Evolutionary conservation across 257 asterid species (phyloP).

Genomic region (Perilla frutescens): DNA sequence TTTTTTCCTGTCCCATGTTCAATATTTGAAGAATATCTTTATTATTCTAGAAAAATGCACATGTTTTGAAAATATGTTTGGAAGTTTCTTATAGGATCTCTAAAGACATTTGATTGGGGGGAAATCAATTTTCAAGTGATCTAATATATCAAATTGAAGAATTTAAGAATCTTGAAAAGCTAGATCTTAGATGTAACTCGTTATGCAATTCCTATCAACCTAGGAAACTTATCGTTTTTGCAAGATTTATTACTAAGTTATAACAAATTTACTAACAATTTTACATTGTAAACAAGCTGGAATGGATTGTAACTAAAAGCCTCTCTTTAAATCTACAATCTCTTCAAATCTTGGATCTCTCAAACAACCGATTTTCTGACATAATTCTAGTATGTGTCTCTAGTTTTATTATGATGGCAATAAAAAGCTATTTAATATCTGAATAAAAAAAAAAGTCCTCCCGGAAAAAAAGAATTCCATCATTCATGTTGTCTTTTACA

Average conservation of each 20-base stretch:
- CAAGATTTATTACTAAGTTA: neutral
- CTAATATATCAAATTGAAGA: neutral
- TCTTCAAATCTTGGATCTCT: too few relatives aligned
- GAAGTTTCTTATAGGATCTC: neutral
- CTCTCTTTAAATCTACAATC: neutral
- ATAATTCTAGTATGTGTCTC: slow-evolving; percentile 25
- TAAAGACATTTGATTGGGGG: neutral
- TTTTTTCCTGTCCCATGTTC: too few relatives aligned
- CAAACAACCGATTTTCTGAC: slow-evolving; percentile 38
- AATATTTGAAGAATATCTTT: too few relatives aligned
- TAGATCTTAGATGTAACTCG: neutral
- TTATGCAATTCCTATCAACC: neutral
- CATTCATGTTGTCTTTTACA: too few relatives aligned
- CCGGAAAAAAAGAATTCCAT: neutral
- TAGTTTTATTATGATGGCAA: too few relatives aligned
- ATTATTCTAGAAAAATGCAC: too few relatives aligned
- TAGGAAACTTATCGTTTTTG: neutral
- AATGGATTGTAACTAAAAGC: slow-evolving; percentile 5
- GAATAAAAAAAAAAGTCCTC: neutral
- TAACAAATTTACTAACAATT: neutral
- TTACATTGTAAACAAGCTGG: neutral
- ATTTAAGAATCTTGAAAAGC: slow-evolving; percentile 1
- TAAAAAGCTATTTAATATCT: too few relatives aligned
- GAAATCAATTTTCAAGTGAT: neutral
- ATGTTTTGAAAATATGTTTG: slow-evolving; percentile 1